A percentile compares a stretch with the other conserved stretches of the same genome.
Conservation (phyloP, 2,329 filamentous ascomycete species). For the Sporothrix phasma region DNA sequence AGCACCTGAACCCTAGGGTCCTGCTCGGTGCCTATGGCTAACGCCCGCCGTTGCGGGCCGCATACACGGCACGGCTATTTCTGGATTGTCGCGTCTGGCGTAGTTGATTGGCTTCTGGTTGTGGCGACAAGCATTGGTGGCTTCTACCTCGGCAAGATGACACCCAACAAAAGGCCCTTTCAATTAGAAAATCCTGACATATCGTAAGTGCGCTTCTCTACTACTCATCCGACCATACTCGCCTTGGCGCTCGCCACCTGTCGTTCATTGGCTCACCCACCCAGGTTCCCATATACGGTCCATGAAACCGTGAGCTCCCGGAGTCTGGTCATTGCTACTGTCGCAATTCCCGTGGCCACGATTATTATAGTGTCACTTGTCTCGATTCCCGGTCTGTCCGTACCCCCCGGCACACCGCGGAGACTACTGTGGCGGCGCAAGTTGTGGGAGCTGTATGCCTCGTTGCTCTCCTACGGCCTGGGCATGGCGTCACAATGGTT, state of each 20-base stretch:
- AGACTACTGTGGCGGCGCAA: conserved; percentile 67
- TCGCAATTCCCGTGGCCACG: conserved; percentile 55
- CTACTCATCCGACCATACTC: neutral
- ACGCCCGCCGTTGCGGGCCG: neutral
- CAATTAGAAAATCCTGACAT: conserved; percentile 65
- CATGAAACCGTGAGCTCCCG: conserved; percentile 62
- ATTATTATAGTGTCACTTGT: conserved; percentile 59
- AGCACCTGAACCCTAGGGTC: neutral
- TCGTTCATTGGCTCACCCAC: neutral
- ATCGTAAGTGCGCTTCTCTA: conserved; percentile 39
- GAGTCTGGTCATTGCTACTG: conserved; percentile 53
- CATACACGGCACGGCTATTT: neutral
- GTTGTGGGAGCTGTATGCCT: conserved; percentile 82
- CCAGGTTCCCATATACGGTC: conserved; percentile 57
- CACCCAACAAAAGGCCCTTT: conserved; percentile 61
- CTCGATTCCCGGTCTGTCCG: conserved; percentile 63
- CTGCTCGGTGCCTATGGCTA: conserved; percentile 17
- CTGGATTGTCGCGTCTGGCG: conserved; percentile 52
- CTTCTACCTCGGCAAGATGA: conserved; percentile 45
- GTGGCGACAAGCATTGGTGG: conserved; percentile 50
- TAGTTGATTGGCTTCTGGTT: conserved; percentile 65
- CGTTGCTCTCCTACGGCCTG: conserved; percentile 71
- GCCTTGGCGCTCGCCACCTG: neutral
- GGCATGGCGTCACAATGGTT: conserved; percentile 64
- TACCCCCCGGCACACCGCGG: conserved; percentile 51